Evolutionary conservation across 2,329 filamentous ascomycete species (phyloP).

Genomic region (Penicillium occitanis): DNA sequence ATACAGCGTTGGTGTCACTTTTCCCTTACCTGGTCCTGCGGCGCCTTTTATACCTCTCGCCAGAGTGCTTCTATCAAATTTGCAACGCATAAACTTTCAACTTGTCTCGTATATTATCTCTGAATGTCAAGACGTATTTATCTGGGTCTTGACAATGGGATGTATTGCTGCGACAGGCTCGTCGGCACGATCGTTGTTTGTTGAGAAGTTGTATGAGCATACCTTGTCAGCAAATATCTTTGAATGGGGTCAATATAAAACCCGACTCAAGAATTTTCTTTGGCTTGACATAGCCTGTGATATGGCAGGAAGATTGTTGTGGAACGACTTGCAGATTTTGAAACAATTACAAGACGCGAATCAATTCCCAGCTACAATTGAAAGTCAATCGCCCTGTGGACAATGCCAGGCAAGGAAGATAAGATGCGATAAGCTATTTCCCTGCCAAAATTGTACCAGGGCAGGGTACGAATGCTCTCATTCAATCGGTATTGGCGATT

Average conservation of each 20-base stretch:
- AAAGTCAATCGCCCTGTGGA: conserved; percentile 5
- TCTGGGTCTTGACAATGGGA: background rate
- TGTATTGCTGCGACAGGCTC: background rate
- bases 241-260: background rate
- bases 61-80: background rate
- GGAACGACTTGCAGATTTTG: conserved; percentile 23
- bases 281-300: conserved; percentile 41
- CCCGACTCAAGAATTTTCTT: conserved; percentile 26
- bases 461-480: background rate
- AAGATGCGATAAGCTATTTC: conserved; percentile 14
- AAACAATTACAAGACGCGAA: background rate
- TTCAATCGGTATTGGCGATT: background rate
- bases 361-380: background rate
- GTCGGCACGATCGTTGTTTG: background rate
- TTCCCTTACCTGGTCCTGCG: background rate
- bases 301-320: conserved; percentile 30
- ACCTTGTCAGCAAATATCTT: background rate
- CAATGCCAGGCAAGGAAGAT: conserved; percentile 14
- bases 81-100: background rate
- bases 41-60: background rate
- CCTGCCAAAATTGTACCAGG: conserved; percentile 15
- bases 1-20: background rate
- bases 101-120: background rate
- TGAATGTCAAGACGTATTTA: background rate
- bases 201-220: background rate